These are phyloP conservation scores for Phytophthora quininea DNA, from an alignment of 352 stramenopile species.

Conservation along the genomic window DNA sequence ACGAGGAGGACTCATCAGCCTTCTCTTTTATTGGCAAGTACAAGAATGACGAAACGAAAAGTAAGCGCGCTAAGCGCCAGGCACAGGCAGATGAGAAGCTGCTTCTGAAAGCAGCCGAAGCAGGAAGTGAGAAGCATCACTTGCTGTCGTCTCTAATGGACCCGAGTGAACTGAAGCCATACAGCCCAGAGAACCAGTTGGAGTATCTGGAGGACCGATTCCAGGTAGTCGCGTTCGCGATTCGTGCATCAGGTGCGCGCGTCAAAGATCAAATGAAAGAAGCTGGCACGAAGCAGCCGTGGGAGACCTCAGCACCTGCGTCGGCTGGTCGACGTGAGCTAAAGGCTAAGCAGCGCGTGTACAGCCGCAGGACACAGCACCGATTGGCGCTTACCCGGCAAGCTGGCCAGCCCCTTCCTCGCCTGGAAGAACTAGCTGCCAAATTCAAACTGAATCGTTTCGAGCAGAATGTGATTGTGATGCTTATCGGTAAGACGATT, in stretches of 20 bases:
- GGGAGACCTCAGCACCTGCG: slow-evolving; percentile 67
- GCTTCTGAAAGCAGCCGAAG: slow-evolving; percentile 26
- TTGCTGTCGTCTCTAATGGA: slow-evolving; percentile 54
- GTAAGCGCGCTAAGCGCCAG: slow-evolving; percentile 34
- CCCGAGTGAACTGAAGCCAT: slow-evolving; percentile 74
- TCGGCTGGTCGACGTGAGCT: slow-evolving; percentile 77
- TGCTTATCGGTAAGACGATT: slow-evolving; percentile 91
- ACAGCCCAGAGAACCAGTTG: slow-evolving; percentile 83
- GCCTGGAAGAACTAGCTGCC: slow-evolving; percentile 71
- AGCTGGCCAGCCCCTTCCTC: slow-evolving; percentile 62
- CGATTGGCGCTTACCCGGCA: slow-evolving; percentile 69
- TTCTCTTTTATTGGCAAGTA: slow-evolving; percentile 83
- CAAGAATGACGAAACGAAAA: slow-evolving; percentile 43
- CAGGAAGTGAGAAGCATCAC: slow-evolving; percentile 29
- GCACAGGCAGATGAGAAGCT: slow-evolving; percentile 34
- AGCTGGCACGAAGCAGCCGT: slow-evolving; percentile 81
- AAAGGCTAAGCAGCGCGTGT: slow-evolving; percentile 86
- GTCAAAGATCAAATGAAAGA: slow-evolving; percentile 93
- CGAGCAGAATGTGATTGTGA: slow-evolving; percentile 90
- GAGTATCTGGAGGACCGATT: slow-evolving; percentile 91
- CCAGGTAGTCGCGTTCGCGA: slow-evolving; percentile 88
- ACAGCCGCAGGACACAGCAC: slow-evolving; percentile 70
- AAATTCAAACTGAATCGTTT: slow-evolving; percentile 89
- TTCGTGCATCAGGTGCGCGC: slow-evolving; percentile 78
- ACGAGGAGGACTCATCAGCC: slow-evolving; percentile 45